These are phyloP conservation scores for Geoglossum cookeanum DNA, from an alignment of 2,329 filamentous ascomycete species.

Conservation along the genomic window DNA sequence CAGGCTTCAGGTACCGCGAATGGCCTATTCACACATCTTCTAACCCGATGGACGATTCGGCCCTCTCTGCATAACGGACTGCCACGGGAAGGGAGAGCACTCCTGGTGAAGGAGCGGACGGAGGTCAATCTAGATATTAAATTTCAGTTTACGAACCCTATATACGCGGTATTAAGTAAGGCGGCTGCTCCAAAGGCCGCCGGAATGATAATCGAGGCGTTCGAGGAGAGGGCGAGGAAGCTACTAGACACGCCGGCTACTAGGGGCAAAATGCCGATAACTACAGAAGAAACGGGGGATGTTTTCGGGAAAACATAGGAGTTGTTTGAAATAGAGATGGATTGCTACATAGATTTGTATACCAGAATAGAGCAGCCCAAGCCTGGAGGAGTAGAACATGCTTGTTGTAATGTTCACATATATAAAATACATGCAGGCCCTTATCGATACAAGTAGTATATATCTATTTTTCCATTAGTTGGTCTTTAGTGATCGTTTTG, in stretches of 20 bases:
- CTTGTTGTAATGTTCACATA: not conserved
- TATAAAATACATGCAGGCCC: not conserved
- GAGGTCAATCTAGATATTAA: slow-evolving; percentile 58
- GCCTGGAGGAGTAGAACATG: not conserved
- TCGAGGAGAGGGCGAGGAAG: slow-evolving; percentile 58
- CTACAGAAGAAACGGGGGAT: not conserved
- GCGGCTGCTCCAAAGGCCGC: slow-evolving; percentile 72
- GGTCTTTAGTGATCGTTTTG: not conserved
- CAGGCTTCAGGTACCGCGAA: slow-evolving; percentile 7
- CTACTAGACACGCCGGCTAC: slow-evolving; percentile 23
- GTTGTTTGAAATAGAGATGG: too few relatives aligned
- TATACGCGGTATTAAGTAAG: slow-evolving; percentile 66
- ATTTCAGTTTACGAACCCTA: slow-evolving; percentile 74
- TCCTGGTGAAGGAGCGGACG: slow-evolving; percentile 32
- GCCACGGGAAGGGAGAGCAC: slow-evolving; percentile 23
- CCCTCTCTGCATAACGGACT: slow-evolving; percentile 29
- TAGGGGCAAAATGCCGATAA: not conserved
- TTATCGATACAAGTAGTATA: not conserved
- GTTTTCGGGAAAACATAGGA: not conserved
- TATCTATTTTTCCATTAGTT: not conserved
- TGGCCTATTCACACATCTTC: slow-evolving; percentile 29
- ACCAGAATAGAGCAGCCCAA: not conserved
- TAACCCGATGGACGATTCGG: slow-evolving; percentile 49
- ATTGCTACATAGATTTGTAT: not conserved
- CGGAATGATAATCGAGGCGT: slow-evolving; percentile 77